Evolutionary conservation across 176 grass and related monocot species (phyloP).

Genomic region (Musa beccarii): DNA sequence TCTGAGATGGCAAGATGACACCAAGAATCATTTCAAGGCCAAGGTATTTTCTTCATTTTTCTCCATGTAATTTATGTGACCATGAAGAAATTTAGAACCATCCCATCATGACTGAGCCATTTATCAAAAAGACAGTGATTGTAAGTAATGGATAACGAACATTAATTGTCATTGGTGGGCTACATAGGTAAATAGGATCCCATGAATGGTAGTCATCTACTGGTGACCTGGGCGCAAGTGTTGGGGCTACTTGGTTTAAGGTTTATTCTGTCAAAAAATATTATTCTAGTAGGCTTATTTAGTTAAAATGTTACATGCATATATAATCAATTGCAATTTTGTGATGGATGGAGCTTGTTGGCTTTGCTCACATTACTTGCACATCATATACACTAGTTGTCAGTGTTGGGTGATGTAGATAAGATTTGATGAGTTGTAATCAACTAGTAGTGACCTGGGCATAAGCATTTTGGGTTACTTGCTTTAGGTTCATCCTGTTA

Average conservation of each 20-base stretch:
- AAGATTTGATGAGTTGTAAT: no score
- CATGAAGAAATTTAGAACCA: neutral
- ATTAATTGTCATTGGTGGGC: no score
- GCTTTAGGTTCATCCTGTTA: no score
- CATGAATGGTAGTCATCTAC: neutral
- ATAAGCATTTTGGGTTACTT: no score
- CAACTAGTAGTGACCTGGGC: no score
- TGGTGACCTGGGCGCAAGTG: neutral
- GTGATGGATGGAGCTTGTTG: neutral
- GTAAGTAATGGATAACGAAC: no score
- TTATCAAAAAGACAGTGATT: neutral
- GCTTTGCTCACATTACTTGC: no score
- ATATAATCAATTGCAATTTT: neutral
- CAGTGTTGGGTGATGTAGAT: no score
- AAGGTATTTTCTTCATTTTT: constrained; percentile 44
- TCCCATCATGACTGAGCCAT: neutral
- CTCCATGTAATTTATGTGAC: neutral
- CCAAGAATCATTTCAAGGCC: constrained; percentile 76
- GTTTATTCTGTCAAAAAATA: neutral
- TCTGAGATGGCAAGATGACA: constrained; percentile 67
- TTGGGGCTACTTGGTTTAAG: neutral
- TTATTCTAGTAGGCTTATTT: neutral
- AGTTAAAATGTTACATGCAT: neutral
- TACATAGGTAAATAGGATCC: no score
- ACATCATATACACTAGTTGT: no score